Evolutionary conservation across 208 protist genomes (phyloP), one percentile per base, ranked within the genome.

Genomic region (Leptomonas pyrrhocoris): DNA sequence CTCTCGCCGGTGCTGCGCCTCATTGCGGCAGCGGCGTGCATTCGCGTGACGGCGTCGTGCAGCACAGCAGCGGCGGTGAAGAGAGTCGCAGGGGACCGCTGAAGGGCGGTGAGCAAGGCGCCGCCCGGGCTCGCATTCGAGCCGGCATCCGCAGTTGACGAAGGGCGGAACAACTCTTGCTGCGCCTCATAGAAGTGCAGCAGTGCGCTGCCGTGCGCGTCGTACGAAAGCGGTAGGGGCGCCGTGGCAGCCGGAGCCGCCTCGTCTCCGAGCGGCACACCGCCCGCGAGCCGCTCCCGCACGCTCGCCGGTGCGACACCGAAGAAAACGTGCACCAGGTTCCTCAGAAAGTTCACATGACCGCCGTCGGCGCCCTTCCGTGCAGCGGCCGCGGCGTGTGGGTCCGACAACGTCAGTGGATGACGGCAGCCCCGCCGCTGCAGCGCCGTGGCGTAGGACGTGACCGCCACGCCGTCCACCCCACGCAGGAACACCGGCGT

Each of bases 31-130:
- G 54, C 45, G n/a, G 59, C 23, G 16, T 30, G 18, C 53, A 78
- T 59, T 21, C 85, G 73, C n/a, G 65, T 57, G 49, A 86, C 73
- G 12, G 77, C 74, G 62, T 90, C 80, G 59, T 90, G 83, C 53
- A 93, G 42, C 50, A 93, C 73, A 1, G 84, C 83, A 7, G 83
- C 65, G 16, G 77, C 88, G 57, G 80, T 58, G n/a, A 90, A 70
- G 19, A 85, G 55, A 3, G 73, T 77, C 21, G 74, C 72, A 0
- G 76, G 72, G 49, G 30, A 43, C n/a, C 86, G 43, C 21, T 70
- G 40, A 53, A 86, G 30, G 42, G 57, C 27, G 9, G 53, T 36
- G 42, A 55, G 36, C 18, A 34, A 62, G 13, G 69, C 48, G 11
- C 50, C 31, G 6, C 42, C 43, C 15, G 19, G 16, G n/a, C 40